Evolutionary conservation across 2,329 filamentous ascomycete genomes (phyloP), one percentile per base, ranked within the genome.

Genomic region (Coleophoma eucalyptorum): DNA sequence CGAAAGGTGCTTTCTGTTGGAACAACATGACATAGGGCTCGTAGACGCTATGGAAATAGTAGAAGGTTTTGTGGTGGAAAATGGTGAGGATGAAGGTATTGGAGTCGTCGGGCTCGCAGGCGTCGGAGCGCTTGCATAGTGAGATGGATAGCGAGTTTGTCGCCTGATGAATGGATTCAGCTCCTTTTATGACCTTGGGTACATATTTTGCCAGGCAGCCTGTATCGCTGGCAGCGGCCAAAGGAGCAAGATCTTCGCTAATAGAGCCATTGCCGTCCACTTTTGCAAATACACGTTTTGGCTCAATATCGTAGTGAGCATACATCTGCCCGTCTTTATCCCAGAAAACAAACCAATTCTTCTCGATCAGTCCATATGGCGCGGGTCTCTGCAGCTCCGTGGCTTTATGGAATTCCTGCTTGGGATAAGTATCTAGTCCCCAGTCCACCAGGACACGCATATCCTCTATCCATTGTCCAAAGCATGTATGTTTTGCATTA

Each of bases 331-430:
- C 72, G 0, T 67, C 51, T 0, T 53, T 51, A 54, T 82, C 79
- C 80, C 80, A 84, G 66, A 84, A 84, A 2, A 79, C 53, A 55
- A 84, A 84, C 70, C 73, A 85, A 58, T 85, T 84, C 72, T 84
- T 84, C 65, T 85, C 80, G 21, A 83, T 58, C 0, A 57, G 34
- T 3, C 61, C 59, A 57, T 67, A 76, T 0, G 76, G 72, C 2
- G 57, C 51, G 0, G 78, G 80, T 0, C 79, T 68, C 35, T 76
- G 73, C 3, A 84, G 61, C 54, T 84, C 81, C 1, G 72, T 79
- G 0, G 71, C 71, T 0, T 58, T 43, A 8, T 62, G 52, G 44
- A 67, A 61, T 1, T 64, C 50, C 20, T 51, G 31, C 12, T 26
- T 12, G 40, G 61, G 53, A 16, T 57, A n/a, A n/a, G 11, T 57